A percentile compares a stretch with the other conserved stretches of the same genome.
Evolutionary conservation across 106 monocot species (phyloP).

Genomic region (Phalaenopsis aphrodite): DNA sequence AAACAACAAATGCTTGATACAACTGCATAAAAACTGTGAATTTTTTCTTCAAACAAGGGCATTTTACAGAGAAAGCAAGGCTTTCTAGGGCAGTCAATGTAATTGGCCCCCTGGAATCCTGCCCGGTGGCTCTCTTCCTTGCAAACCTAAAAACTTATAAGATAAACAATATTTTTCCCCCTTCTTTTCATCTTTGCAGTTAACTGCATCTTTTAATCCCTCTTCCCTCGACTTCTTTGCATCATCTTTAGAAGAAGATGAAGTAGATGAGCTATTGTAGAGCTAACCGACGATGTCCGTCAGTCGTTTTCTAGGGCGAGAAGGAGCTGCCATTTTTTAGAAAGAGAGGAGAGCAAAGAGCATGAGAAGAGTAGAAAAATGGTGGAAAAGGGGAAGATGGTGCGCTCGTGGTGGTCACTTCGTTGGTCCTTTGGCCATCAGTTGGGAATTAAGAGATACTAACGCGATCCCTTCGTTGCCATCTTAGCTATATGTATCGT

Average conservation of each 20-base stretch:
- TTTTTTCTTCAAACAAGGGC: background rate
- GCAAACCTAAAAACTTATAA: conserved; percentile 46
- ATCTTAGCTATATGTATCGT: no score
- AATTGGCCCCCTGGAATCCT: conserved; percentile 76
- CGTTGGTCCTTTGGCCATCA: background rate
- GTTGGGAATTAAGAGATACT: background rate
- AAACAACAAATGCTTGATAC: background rate
- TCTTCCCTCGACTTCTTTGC: conserved; percentile 22
- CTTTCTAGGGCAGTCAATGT: conserved; percentile 87
- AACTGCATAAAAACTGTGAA: background rate
- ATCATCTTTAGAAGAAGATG: conserved; percentile 20
- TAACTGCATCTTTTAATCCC: conserved; percentile 13
- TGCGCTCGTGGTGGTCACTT: background rate
- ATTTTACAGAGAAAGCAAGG: conserved; percentile 92
- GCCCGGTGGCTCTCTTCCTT: conserved; percentile 70
- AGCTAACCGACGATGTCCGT: background rate
- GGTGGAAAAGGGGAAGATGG: background rate
- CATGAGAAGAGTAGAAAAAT: background rate
- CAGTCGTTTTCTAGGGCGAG: conserved; percentile 3
- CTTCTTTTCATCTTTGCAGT: conserved; percentile 16
- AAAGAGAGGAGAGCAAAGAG: background rate
- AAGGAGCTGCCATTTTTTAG: background rate
- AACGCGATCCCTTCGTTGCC: no score
- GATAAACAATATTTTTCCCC: background rate
- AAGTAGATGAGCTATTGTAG: conserved; percentile 13